Evolutionary conservation across 371 early-diverging fungal species (phyloP).

Genomic region (Nematocida sp.): DNA sequence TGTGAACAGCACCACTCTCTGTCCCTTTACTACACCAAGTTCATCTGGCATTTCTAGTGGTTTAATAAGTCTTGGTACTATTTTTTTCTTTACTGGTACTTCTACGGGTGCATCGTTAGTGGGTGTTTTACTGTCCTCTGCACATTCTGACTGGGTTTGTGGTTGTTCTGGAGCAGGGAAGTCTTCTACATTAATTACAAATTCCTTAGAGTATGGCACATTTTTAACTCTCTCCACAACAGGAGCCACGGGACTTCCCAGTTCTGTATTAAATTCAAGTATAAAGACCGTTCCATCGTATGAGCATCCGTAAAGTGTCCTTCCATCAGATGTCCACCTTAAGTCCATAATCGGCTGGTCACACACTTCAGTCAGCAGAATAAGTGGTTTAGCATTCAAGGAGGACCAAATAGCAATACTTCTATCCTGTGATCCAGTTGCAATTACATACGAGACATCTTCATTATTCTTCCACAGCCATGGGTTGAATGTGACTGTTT

Average conservation of each 20-base stretch:
- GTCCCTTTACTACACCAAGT: constrained; percentile 4
- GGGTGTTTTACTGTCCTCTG: neutral
- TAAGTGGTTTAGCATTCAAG: constrained; percentile 74
- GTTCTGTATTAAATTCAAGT: constrained; percentile 74
- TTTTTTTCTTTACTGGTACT: constrained; percentile 51
- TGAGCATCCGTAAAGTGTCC: constrained; percentile 77
- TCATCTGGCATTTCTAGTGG: constrained; percentile 30
- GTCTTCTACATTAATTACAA: neutral
- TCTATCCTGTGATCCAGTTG: constrained; percentile 84
- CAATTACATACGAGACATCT: constrained; percentile 72
- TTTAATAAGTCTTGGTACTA: constrained; percentile 50
- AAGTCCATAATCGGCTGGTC: constrained; percentile 79
- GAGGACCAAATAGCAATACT: constrained; percentile 84
- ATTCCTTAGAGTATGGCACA: constrained; percentile 27
- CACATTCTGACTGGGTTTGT: neutral
- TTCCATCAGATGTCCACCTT: constrained; percentile 81
- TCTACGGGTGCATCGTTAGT: neutral
- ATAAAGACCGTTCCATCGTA: constrained; percentile 83
- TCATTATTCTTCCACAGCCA: constrained; percentile 55
- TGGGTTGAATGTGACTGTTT: constrained; percentile 77
- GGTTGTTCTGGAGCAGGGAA: neutral
- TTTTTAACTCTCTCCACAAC: neutral
- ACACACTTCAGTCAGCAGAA: constrained; percentile 76
- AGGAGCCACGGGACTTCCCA: constrained; percentile 70
- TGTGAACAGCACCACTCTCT: constrained; percentile 22